Evolutionary conservation across 805 yeast species (phyloP).

Genomic region (Suhomyces xylopsoci): DNA sequence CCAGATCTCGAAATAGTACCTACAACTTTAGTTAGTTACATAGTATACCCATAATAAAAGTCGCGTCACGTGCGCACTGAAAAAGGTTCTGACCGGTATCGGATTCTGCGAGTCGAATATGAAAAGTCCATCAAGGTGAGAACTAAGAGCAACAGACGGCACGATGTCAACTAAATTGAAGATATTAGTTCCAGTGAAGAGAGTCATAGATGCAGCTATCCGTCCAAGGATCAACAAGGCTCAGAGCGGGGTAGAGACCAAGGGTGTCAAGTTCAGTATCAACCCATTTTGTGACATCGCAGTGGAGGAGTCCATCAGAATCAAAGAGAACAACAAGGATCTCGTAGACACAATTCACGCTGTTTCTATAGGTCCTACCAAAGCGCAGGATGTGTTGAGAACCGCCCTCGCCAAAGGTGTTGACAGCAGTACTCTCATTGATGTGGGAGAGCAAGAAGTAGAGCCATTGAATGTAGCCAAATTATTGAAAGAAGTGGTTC

Average conservation of each 20-base stretch:
- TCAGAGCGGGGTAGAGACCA: slow-evolving; percentile 77
- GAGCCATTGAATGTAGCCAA: slow-evolving; percentile 93
- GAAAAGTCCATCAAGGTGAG: not conserved
- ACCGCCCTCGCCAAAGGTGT: slow-evolving; percentile 94
- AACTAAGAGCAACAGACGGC: not conserved
- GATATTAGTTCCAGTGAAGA: slow-evolving; percentile 89
- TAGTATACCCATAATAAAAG: not conserved
- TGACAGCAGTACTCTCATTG: slow-evolving; percentile 79
- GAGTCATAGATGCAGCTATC: slow-evolving; percentile 91
- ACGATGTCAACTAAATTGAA: slow-evolving; percentile 44
- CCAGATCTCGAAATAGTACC: slow-evolving; percentile 36
- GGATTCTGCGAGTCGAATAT: not conserved
- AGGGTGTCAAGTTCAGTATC: slow-evolving; percentile 87
- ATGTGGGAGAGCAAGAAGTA: slow-evolving; percentile 65
- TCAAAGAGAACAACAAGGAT: slow-evolving; percentile 62
- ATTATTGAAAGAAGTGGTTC: slow-evolving; percentile 68
- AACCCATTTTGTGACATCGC: slow-evolving; percentile 99
- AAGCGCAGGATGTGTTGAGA: slow-evolving; percentile 84
- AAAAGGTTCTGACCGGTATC: slow-evolving; percentile 1
- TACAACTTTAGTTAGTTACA: slow-evolving; percentile 3
- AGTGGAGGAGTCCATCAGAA: slow-evolving; percentile 85
- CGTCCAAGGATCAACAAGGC: slow-evolving; percentile 90
- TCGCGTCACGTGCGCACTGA: not conserved
- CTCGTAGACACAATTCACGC: slow-evolving; percentile 83
- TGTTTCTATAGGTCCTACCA: slow-evolving; percentile 84